Percentiles rank a stretch among this genome's conserved stretches.
These are phyloP conservation scores for Graphiopsis chlorocephala DNA, from an alignment of 2,329 filamentous ascomycete species.

Conservation along the genomic window DNA sequence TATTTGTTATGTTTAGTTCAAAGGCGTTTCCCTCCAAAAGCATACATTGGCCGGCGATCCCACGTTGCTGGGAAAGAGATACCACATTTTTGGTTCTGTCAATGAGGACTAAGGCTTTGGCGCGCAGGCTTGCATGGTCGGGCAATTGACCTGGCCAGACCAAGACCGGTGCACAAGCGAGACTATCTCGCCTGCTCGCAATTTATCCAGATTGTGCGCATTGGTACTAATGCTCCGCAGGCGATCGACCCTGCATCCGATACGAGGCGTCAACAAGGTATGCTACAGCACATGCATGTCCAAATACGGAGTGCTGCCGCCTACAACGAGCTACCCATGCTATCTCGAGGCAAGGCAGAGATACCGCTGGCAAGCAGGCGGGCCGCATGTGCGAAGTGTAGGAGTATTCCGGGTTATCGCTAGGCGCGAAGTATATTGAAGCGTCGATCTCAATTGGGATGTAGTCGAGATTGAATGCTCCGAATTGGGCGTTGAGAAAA, in stretches of 20 bases:
- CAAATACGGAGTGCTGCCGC: neutral
- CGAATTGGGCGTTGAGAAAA: neutral
- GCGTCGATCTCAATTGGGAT: neutral
- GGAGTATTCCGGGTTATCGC: neutral
- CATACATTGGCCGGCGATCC: neutral
- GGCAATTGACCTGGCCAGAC: neutral
- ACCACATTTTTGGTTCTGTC: neutral
- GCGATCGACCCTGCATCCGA: neutral
- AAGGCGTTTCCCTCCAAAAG: neutral
- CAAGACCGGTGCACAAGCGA: neutral
- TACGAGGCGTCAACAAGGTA: neutral
- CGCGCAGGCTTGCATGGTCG: neutral
- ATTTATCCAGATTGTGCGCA: neutral
- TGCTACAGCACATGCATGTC: neutral
- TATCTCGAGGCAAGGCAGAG: neutral
- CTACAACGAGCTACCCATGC: neutral
- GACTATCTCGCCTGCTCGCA: neutral
- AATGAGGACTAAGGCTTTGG: neutral
- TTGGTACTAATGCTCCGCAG: neutral
- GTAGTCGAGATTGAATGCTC: neutral
- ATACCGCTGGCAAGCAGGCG: neutral
- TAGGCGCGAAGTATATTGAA: neutral
- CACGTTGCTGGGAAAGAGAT: neutral
- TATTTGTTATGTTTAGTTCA: neutral
- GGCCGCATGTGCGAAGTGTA: neutral